Evolutionary conservation across 768 basidiomycete species (phyloP).

Genomic region (Mycena vulgaris): DNA sequence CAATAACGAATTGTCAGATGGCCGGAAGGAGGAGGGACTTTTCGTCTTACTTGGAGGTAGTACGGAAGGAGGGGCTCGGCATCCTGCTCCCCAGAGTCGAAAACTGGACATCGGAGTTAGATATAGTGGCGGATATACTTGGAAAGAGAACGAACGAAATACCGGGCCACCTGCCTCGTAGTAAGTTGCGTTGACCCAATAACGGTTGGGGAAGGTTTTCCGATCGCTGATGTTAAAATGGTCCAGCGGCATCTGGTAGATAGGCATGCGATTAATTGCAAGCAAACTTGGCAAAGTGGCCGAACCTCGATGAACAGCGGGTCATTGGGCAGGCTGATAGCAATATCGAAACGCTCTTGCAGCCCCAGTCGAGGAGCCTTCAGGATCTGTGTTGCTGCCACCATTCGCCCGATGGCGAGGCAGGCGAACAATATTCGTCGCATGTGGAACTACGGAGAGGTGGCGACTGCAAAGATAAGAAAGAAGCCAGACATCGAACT

Average conservation of each 20-base stretch:
- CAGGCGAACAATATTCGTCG: conserved; percentile 2
- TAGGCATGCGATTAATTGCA: not conserved
- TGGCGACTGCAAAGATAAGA: conserved; percentile 2
- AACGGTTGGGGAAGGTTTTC: conserved; percentile 61
- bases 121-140: not conserved
- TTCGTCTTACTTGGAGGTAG: conserved; percentile 58
- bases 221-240: conserved; percentile 55
- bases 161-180: conserved; percentile 65
- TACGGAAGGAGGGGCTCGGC: conserved; percentile 64
- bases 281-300: not conserved
- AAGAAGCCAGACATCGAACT: conserved; percentile 18
- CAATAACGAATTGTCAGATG: not conserved
- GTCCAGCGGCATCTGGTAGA: conserved; percentile 61
- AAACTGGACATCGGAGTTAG: conserved; percentile 49
- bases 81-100: conserved; percentile 67
- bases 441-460: not conserved
- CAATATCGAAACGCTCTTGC: conserved; percentile 31
- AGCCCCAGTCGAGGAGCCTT: conserved; percentile 31
- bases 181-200: conserved; percentile 66
- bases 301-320: conserved; percentile 34
- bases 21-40: too few species aligned
- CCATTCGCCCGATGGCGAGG: not conserved
- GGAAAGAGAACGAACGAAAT: conserved; percentile 52
- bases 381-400: not conserved
- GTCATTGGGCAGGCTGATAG: conserved; percentile 9